Percentiles rank a stretch among this genome's conserved stretches.
Evolutionary conservation across 2,329 filamentous ascomycete genomes (phyloP).

Genomic region (Phaeosphaeria sp.): DNA sequence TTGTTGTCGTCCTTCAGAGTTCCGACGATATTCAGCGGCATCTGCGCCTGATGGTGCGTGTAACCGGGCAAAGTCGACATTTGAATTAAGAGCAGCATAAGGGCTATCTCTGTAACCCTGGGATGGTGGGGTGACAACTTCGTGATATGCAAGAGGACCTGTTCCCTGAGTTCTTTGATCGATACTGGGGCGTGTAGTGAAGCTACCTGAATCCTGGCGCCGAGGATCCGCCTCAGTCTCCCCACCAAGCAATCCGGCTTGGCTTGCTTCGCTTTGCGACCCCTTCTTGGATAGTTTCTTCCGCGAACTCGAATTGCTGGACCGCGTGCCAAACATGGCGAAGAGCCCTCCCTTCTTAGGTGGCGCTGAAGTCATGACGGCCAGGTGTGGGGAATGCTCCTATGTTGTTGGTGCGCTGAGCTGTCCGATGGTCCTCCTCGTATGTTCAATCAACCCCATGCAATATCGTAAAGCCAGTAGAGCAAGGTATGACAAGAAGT

Average conservation of each 20-base stretch:
- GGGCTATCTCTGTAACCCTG: slow-evolving; percentile 23
- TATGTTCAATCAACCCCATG: neutral
- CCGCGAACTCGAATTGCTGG: slow-evolving; percentile 23
- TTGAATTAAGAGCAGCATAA: slow-evolving; percentile 19
- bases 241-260: slow-evolving; percentile 12
- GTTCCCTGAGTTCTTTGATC: slow-evolving; percentile 11
- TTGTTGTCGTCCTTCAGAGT: slow-evolving; percentile 32
- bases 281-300: slow-evolving; percentile 34
- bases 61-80: neutral
- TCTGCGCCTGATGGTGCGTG: slow-evolving; percentile 7
- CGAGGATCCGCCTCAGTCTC: slow-evolving; percentile 12
- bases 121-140: slow-evolving; percentile 11
- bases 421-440: neutral
- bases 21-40: slow-evolving; percentile 28
- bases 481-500: neutral
- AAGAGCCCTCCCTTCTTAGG: slow-evolving; percentile 29
- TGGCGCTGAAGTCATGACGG: slow-evolving; percentile 23
- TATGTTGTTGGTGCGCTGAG: neutral
- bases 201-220: slow-evolving; percentile 34
- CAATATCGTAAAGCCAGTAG: neutral
- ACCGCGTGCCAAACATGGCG: slow-evolving; percentile 28
- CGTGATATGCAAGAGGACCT: slow-evolving; percentile 18
- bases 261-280: slow-evolving; percentile 17
- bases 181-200: slow-evolving; percentile 21
- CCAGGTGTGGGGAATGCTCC: neutral